Base-by-base conservation (phyloP, 306 rosid genomes). In the Vigna reflexopilosa region DNA sequence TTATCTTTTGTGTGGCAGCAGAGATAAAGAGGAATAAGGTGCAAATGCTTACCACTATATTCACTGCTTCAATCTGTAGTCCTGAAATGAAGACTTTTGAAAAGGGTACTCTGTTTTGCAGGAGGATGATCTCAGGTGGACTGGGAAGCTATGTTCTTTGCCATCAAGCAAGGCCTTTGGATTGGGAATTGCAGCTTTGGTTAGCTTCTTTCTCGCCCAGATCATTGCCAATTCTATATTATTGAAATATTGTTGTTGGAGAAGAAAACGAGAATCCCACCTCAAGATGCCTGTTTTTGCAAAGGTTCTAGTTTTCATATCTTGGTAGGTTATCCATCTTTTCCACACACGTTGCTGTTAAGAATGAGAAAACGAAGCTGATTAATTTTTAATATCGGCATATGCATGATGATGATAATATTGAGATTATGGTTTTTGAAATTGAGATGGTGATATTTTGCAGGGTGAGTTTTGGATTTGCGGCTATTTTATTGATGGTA, bases 401-500 rank as follows among this genome's bases (percentile, higher is more conserved):
- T 20, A 20, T 20, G 22, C 22, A 20, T 20, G 22, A 20, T 20
- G 22, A 20, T 20, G 22, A 26, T 26, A 26, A 26, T 26, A 26
- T 70, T 45, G 34, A 72, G 68, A 52, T 42, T 47, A 67, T 26
- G 42, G 5, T 50, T 62, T 48, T 63, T 34, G 30, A 73, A 26
- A 70, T 34, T 61, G 17, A 1, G 9, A 63, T 56, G 69, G 55
- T 48, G 63, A 61, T 70, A 34, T 15, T 78, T 49, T 50, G 82
- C 88, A 93, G 98, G 98, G 20, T 75, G 8, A 85, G 96, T 94
- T 93, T 89, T 85, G 91, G 87, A 45, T 40, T 88, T 32, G 90
- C 84, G 19, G 73, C 72, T n/a, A 49, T 76, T 51, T 54, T 93
- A 70, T 67, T 93, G 77, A 72, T 87, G 50, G 66, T 73, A 49